Base-by-base conservation (phyloP, 805 yeast genomes). In the Cyberlindnera lachancei region DNA sequence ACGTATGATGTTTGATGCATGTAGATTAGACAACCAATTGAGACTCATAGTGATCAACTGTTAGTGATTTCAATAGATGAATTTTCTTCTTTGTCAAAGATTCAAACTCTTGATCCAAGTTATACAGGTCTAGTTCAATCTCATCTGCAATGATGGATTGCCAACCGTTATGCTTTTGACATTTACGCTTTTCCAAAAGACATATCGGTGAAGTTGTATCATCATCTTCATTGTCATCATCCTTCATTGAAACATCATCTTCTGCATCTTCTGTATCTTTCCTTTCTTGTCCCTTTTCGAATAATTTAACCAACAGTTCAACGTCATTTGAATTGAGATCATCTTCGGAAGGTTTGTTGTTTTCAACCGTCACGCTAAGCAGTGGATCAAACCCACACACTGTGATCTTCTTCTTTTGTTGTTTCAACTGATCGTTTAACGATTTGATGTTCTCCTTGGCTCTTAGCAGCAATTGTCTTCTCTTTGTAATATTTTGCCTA, bases 81-180 rank as follows among this genome's bases (percentile, higher is more conserved):
- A 50, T 52, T 29, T 52, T 54, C 20, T 53, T 53, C 4, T 47
- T 43, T 14, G 53, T 47, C 6, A 58, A 44, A 15, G 34, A 35
- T 0, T 27, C 31, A 4, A 47, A 31, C 16, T 46, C 36, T 5
- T 36, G 29, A 5, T 49, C 50, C 7, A 58, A 31, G 13, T 47
- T 53, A 5, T 49, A 53, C n/a, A 63, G 28, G 14, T 56, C 53
- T 18, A 50, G 26, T 22, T 59, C 60, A 19, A 70, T 53, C 28
- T 62, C 63, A 28, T 56, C 61, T 29, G 41, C 41, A 12, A 53
- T 38, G 23, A 63, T 57, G 11, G 45, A 37, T 33, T 58, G 56
- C 76, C 78, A 71, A 2, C 72, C 69, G 29, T 56, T 61, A 41
- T 78, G 86, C 29, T 69, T 66, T 4, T 48, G 48, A 48, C 86